Conservation (phyloP, 139 green algal genomes). For the Coelastrella sp. region DNA sequence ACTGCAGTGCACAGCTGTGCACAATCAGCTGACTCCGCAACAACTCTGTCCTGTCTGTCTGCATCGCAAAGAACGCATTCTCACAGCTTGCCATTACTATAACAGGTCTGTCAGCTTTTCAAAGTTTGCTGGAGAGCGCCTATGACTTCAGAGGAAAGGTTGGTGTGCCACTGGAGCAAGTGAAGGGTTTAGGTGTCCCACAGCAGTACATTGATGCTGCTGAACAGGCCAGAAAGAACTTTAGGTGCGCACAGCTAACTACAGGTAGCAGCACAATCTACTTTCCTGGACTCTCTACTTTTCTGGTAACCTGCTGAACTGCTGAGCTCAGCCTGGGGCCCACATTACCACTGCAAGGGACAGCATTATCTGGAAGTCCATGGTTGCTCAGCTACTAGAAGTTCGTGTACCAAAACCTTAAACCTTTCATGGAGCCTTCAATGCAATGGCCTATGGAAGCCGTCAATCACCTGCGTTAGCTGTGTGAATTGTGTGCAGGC, state of each 20-base stretch:
- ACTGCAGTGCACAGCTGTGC: too few relatives aligned
- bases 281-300: neutral
- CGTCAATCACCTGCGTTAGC: too few relatives aligned
- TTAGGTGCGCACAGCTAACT: neutral
- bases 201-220: constrained; percentile 20
- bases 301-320: too few relatives aligned
- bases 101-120: neutral
- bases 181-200: neutral
- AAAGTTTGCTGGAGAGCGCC: neutral
- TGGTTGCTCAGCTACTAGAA: neutral
- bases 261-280: too few relatives aligned
- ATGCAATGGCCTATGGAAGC: neutral
- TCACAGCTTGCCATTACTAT: neutral
- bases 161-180: neutral
- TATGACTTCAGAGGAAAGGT: constrained; percentile 20
- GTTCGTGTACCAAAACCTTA: neutral
- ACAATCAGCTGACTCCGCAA: neutral
- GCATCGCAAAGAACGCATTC: neutral
- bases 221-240: neutral
- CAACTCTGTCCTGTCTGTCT: neutral
- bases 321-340: too few relatives aligned
- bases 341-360: too few relatives aligned
- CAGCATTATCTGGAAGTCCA: neutral
- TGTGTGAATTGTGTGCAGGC: neutral
- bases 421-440: neutral